These are phyloP conservation scores for Patellifolia procumbens DNA, from an alignment of 179 eudicot species.

Conservation along the genomic window DNA sequence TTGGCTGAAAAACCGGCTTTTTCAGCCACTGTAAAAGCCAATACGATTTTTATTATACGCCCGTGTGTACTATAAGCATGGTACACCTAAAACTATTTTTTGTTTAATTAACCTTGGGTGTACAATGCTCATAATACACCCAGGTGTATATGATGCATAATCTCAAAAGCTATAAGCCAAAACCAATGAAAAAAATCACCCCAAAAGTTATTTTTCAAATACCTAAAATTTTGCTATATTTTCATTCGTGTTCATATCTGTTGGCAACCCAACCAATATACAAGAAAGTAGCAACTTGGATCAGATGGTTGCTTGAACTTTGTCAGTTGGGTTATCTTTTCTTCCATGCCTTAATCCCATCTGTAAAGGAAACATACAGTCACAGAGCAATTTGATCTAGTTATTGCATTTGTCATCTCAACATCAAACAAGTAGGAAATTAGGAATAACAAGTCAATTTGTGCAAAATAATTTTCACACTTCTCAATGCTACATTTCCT, in stretches of 20 bases:
- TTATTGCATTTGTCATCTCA: not conserved
- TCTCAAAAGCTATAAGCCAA: no score
- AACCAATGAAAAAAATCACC: no score
- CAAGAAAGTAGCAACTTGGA: not conserved
- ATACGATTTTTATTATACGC: no score
- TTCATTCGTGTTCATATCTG: not conserved
- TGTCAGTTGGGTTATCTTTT: not conserved
- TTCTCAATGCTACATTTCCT: not conserved
- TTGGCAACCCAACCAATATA: not conserved
- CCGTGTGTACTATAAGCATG: no score
- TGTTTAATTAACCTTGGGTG: no score
- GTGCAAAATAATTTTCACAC: not conserved
- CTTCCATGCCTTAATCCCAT: not conserved
- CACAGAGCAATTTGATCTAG: not conserved
- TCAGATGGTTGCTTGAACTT: not conserved
- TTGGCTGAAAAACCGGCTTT: no score
- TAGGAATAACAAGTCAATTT: not conserved
- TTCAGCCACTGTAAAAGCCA: no score
- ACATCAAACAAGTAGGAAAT: not conserved
- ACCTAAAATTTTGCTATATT: no score
- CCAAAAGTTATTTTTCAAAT: no score
- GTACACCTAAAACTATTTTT: no score
- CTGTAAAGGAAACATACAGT: not conserved
- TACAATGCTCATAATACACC: no score
- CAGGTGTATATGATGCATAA: no score